Evolutionary conservation across 345 rosid species (phyloP), one percentile per base, ranked within the genome.

Genomic region (Firmiana major): DNA sequence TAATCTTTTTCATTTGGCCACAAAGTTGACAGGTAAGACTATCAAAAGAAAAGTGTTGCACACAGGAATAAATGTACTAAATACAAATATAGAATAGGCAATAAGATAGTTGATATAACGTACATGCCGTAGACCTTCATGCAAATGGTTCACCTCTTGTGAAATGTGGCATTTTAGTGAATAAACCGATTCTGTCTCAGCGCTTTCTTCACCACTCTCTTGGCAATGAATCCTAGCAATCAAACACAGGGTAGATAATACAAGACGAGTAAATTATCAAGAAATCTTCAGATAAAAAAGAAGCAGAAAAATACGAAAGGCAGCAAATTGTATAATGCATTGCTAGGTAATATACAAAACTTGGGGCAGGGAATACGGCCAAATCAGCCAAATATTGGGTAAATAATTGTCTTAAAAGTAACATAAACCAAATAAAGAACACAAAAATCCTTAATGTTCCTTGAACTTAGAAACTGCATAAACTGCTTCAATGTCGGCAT

Each of bases 141-240:
- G 99, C 90, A 97, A 83, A 85, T 94, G 99, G 84, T 97, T 97
- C 85, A 97, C 99, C 78, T 97, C 99, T 0, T 94, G 98, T 45
- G 97, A 94, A 82, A 97, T 97, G 82, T 97, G 99, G 86, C 99
- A 94, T 86, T 97, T 97, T 57, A 97, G 94, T 49, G 98, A 85
- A 86, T 93, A 91, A 54, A 91, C 91, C 31, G 96, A 90, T 79
- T 96, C 98, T 60, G 94, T 58, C 86, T 93, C 98, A 26, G 92
- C 84, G 75, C 93, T 90, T 79, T 92, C 97, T 86, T 92, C 97
- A 76, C 91, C 88, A 80, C 91, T 94, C 85, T 96, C 97, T 84
- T 94, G 97, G 85, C 98, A 96, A 83, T 89, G 97, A 64, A 88
- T 81, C 89, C 98, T 94, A 79, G 75, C 75, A 53, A 45, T 40